These are phyloP conservation scores for Drechslerella coelobrocha DNA, from an alignment of 2,329 filamentous ascomycete species.

Conservation along the genomic window DNA sequence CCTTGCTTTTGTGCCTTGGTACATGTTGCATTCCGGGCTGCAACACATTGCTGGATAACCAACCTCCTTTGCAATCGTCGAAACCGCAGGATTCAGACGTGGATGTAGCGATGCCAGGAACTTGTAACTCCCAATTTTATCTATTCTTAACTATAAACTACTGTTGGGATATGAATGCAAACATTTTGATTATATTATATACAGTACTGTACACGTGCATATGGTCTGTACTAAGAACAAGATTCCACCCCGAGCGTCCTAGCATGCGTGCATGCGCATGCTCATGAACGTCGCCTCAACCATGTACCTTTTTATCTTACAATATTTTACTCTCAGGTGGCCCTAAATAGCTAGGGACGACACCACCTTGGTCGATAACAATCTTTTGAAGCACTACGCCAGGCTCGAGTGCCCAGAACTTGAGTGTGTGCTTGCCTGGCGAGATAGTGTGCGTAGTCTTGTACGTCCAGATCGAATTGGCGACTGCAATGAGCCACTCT, in stretches of 20 bases:
- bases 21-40: conserved; percentile 19
- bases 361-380: conserved; percentile 56
- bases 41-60: conserved; percentile 15
- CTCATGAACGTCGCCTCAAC: too few relatives aligned
- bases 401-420: conserved; percentile 61
- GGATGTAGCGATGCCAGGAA: not conserved
- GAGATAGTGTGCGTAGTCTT: conserved; percentile 58
- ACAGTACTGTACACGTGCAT: conserved; percentile 11
- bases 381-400: conserved; percentile 59
- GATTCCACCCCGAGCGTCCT: not conserved
- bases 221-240: not conserved
- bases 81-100: not conserved
- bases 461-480: conserved; percentile 63
- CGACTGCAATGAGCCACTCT: conserved; percentile 63
- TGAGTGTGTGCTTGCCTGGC: conserved; percentile 60
- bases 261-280: not conserved
- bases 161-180: too few relatives aligned
- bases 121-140: too few relatives aligned
- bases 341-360: conserved; percentile 57
- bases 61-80: not conserved
- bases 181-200: conserved; percentile 8
- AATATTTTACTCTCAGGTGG: conserved; percentile 57
- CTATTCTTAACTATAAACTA: too few relatives aligned
- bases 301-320: too few relatives aligned
- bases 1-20: conserved; percentile 8